Base-by-base conservation (phyloP, 805 yeast genomes). In the Debaryomyces prosopidis region DNA sequence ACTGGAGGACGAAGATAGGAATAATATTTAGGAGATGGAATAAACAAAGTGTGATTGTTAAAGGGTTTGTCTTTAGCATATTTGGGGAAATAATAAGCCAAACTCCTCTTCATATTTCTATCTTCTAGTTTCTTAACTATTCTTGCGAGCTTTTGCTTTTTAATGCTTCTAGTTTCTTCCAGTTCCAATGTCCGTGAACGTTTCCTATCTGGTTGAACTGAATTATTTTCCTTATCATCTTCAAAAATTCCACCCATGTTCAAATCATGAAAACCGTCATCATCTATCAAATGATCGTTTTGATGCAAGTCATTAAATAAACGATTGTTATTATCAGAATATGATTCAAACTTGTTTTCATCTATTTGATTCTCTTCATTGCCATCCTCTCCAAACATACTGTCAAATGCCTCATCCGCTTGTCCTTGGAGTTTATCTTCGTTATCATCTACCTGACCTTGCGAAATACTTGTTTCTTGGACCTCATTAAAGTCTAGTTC, bases 41-140 rank as follows among this genome's bases (percentile, higher is more conserved):
- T 77, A 54, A 85, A 86, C 39, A 87, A 65, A 6, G 77, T 63
- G 60, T 85, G 88, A 79, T 85, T 80, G 52, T 81, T 80, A 54
- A 85, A 69, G 1, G 83, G 76, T 37, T 76, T 69, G 19, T 80
- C 75, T 17, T 69, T 71, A 44, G 74, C 69, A 62, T 84, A 89
- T 1, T 77, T 69, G 0, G 96, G 96, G 58, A 76, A 87, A 55
- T 81, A 80, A 30, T 69, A 66, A 34, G 69, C 62, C 26, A 83
- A 60, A 50, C 62, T 62, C 14, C 61, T 49, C 37, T 58, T 54
- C 26, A 49, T 45, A 26, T 62, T 55, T 44, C 60, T 57, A 19
- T 50, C 46, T 47, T 71, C 72, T 51, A 73, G 52, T 14, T 50
- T 54, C 36, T 44, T 45, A n/a, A 72, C 69, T 2, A 60, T 42